A percentile compares a stretch with the other conserved stretches of the same genome.
Evolutionary conservation across 1,284 basidiomycete genomes (phyloP).

Genomic region (Ceratobasidium sp.): DNA sequence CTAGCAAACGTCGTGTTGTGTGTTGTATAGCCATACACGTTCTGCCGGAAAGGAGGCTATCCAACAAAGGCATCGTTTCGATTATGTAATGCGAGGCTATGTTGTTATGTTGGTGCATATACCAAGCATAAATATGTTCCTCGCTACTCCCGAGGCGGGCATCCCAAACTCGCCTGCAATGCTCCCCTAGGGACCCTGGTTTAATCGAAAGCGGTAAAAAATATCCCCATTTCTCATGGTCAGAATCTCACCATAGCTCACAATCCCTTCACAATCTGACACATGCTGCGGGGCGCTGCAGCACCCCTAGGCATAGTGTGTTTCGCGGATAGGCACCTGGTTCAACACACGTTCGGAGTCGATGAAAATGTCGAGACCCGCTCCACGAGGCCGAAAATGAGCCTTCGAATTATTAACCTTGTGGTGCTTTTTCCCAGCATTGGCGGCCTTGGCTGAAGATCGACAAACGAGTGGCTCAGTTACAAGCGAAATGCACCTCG

Average conservation of each 20-base stretch:
- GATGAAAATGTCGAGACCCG: slow-evolving; percentile 11
- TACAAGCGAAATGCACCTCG: slow-evolving; percentile 23
- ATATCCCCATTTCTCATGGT: neutral
- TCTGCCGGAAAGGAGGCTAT: slow-evolving; percentile 22
- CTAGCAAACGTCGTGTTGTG: slow-evolving; percentile 14
- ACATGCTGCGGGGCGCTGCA: slow-evolving; percentile 3
- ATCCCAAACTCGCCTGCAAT: neutral
- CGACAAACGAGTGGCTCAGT: slow-evolving; percentile 28
- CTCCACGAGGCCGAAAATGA: slow-evolving; percentile 18
- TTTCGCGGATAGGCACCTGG: neutral
- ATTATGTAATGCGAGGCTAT: slow-evolving; percentile 38
- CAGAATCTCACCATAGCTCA: neutral
- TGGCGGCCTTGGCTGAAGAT: slow-evolving; percentile 22
- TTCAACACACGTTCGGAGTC: neutral
- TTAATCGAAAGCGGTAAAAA: neutral
- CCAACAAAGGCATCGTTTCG: slow-evolving; percentile 1
- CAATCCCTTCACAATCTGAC: slow-evolving; percentile 15
- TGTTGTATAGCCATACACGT: slow-evolving; percentile 32
- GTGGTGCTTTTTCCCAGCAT: slow-evolving; percentile 1
- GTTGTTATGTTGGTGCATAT: slow-evolving; percentile 9
- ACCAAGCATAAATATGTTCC: neutral
- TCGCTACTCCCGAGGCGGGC: too few relatives aligned
- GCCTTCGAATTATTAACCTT: slow-evolving; percentile 4
- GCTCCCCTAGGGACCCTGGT: neutral
- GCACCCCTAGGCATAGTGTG: neutral